Evolutionary conservation across 2,329 filamentous ascomycete species (phyloP).

Genomic region (Phoma herbarum): DNA sequence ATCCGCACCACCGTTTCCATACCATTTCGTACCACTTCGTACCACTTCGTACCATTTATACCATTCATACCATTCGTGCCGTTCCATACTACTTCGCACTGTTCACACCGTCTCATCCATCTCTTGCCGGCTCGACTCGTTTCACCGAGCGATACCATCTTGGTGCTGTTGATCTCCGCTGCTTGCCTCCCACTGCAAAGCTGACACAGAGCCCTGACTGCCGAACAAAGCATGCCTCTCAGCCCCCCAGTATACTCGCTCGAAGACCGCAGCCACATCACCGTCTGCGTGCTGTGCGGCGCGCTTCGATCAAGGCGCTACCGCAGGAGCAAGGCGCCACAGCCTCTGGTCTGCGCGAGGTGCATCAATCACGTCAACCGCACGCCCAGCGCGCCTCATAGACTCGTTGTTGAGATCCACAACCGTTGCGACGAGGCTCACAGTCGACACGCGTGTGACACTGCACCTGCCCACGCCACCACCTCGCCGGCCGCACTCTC

Average conservation of each 20-base stretch:
- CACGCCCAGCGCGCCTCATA: background rate
- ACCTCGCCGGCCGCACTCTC: background rate
- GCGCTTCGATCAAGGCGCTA: background rate
- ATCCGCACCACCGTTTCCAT: too few species aligned
- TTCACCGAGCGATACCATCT: background rate
- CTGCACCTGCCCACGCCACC: background rate
- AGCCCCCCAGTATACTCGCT: background rate
- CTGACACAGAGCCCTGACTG: background rate
- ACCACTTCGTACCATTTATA: too few species aligned
- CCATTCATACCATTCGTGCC: too few species aligned
- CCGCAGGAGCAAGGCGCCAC: background rate
- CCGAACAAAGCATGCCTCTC: background rate
- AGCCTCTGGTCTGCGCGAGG: slow-evolving; percentile 1
- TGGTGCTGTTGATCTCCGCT: too few species aligned
- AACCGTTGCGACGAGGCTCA: background rate
- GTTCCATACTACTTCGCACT: too few species aligned
- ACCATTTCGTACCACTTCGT: too few species aligned
- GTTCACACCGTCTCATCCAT: too few species aligned
- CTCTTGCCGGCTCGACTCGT: background rate
- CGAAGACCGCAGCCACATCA: background rate
- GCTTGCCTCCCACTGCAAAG: background rate
- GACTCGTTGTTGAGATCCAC: background rate
- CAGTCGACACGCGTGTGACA: background rate
- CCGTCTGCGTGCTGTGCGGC: background rate
- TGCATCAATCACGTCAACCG: background rate